phyloP scores from a whole-genome alignment of 441 rosid species.

The Arabidopsis hybrid region DNA sequence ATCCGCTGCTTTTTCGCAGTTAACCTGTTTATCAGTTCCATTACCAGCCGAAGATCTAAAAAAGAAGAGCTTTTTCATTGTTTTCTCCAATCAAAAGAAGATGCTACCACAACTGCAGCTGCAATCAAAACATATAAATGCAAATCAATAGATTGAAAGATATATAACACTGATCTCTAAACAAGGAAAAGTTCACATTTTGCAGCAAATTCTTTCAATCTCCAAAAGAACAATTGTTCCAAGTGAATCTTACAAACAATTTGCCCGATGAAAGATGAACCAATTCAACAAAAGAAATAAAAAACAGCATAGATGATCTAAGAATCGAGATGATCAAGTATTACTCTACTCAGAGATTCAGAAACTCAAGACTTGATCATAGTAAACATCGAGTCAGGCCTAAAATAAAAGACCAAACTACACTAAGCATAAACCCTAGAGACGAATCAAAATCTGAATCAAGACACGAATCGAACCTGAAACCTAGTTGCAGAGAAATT shows the following conservation, averaged over 20 bases:
- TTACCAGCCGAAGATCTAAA: constrained; percentile 68
- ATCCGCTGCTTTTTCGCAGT: constrained; percentile 51
- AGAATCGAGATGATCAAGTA: not conserved
- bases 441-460: not conserved
- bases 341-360: constrained; percentile 7
- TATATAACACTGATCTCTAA: not conserved
- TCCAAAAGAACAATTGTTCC: not conserved
- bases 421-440: constrained; percentile 31
- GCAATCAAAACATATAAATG: constrained; percentile 36
- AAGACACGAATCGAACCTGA: constrained; percentile 33
- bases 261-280: not conserved
- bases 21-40: constrained; percentile 61
- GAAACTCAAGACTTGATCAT: constrained; percentile 8
- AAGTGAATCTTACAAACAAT: not conserved
- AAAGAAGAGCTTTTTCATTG: constrained; percentile 90
- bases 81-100: constrained; percentile 42
- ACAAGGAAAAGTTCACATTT: constrained; percentile 28
- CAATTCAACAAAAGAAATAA: constrained; percentile 2
- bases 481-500: constrained; percentile 26
- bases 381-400: constrained; percentile 21
- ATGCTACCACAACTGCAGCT: constrained; percentile 50
- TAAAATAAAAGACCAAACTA: constrained; percentile 35
- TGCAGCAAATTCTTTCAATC: constrained; percentile 16
- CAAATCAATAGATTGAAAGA: constrained; percentile 29
- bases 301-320: constrained; percentile 4